phyloP scores from a whole-genome alignment of 257 asterid species.

The Solanum medicagineum region DNA sequence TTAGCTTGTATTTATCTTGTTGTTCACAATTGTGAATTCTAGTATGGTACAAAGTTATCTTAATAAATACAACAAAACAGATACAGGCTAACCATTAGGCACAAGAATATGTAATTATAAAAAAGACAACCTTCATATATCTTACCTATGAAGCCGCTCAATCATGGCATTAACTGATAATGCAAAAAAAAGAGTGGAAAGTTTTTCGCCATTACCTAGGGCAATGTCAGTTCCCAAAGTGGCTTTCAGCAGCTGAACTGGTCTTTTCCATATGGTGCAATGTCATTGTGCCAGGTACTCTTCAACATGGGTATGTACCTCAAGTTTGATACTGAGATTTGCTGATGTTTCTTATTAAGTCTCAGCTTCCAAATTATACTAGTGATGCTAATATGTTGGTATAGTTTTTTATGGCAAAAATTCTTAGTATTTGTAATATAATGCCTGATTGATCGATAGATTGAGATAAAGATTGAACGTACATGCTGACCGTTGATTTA shows the following conservation, averaged over 20 bases:
- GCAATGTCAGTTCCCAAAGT: conserved; percentile 90
- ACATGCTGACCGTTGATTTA: not conserved
- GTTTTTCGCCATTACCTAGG: conserved; percentile 52
- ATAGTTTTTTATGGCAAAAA: not conserved
- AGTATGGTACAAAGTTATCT: too few relatives aligned
- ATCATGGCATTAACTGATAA: conserved; percentile 59
- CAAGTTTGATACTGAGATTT: conserved; percentile 71
- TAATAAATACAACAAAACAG: not conserved
- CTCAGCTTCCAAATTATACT: not conserved
- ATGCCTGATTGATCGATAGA: not conserved
- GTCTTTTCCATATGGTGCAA: conserved; percentile 91
- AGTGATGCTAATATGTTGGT: not conserved
- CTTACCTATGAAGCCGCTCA: conserved; percentile 75
- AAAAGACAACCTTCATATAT: not conserved
- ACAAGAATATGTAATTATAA: not conserved
- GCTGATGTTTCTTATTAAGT: conserved; percentile 12
- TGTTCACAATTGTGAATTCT: not conserved
- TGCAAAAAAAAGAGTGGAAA: conserved; percentile 85
- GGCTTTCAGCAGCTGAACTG: conserved; percentile 86
- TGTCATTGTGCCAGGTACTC: conserved; percentile 78
- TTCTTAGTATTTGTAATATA: not conserved
- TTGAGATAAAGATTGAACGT: not conserved
- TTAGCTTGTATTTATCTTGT: not conserved
- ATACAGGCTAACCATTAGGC: not conserved
- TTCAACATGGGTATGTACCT: conserved; percentile 84